Percentiles rank a stretch among this genome's conserved stretches.
Evolutionary conservation across 345 rosid genomes (phyloP).

Genomic region (Punica granatum): DNA sequence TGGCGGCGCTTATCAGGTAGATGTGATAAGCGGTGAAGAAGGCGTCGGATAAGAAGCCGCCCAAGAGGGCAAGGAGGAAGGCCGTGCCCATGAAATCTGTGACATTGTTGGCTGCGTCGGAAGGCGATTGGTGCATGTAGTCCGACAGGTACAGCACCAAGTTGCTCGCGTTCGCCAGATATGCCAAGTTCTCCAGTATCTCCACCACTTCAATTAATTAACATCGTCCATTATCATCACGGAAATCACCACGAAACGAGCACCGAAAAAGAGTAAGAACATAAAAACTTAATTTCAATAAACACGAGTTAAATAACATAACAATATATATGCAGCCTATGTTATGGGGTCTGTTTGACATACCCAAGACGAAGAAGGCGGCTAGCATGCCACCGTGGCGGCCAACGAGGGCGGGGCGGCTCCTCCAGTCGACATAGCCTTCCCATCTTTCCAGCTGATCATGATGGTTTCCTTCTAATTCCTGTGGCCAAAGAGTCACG

Average conservation of each 20-base stretch:
- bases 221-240: not conserved
- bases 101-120: conserved; percentile 70
- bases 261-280: no score
- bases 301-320: no score
- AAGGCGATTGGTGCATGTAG: conserved; percentile 68
- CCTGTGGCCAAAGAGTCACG: not conserved
- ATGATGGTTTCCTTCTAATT: conserved; percentile 32
- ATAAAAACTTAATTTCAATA: no score
- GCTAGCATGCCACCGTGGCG: conserved; percentile 70
- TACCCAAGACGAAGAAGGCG: conserved; percentile 66
- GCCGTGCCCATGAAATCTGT: conserved; percentile 85
- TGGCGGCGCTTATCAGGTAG: conserved; percentile 21
- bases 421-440: conserved; percentile 77
- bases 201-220: conserved; percentile 47
- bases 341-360: no score
- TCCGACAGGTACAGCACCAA: conserved; percentile 60
- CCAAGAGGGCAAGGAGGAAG: conserved; percentile 75
- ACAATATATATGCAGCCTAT: not conserved
- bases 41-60: conserved; percentile 85
- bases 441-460: conserved; percentile 42
- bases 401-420: conserved; percentile 40
- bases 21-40: conserved; percentile 23
- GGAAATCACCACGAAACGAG: not conserved
- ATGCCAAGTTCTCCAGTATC: conserved; percentile 82
- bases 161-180: conserved; percentile 78